A percentile compares a stretch with the other conserved stretches of the same genome.
These are phyloP conservation scores for Penicillium malachiteum DNA, from an alignment of 495 filamentous ascomycete genomes.

Conservation along the genomic window DNA sequence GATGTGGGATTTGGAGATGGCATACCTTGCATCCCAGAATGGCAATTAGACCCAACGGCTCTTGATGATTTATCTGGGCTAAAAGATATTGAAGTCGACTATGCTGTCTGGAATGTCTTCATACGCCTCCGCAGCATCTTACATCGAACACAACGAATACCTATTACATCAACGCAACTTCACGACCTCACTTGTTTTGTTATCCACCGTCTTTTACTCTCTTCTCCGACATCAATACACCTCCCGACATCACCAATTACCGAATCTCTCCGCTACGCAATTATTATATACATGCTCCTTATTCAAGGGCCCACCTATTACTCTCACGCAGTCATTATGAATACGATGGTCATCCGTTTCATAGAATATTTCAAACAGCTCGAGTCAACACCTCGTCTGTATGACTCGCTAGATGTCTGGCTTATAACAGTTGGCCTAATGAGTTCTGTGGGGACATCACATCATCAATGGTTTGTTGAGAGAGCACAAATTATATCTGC, in stretches of 20 bases:
- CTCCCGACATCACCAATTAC: slow-evolving; percentile 25
- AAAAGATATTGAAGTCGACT: slow-evolving; percentile 25
- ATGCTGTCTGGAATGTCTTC: slow-evolving; percentile 36
- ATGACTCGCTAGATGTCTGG: slow-evolving; percentile 37
- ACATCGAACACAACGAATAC: slow-evolving; percentile 18
- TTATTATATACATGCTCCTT: slow-evolving; percentile 49
- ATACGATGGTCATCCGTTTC: slow-evolving; percentile 31
- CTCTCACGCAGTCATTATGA: slow-evolving; percentile 41
- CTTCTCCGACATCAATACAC: slow-evolving; percentile 10
- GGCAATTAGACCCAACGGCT: slow-evolving; percentile 30
- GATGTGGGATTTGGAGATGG: slow-evolving; percentile 47
- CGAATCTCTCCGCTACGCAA: slow-evolving; percentile 46
- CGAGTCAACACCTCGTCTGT: slow-evolving; percentile 4
- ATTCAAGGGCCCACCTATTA: slow-evolving; percentile 53
- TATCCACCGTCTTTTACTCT: slow-evolving; percentile 44
- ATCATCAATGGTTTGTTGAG: slow-evolving; percentile 32
- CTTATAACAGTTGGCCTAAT: slow-evolving; percentile 39
- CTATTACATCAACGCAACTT: slow-evolving; percentile 37
- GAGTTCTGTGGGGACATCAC: slow-evolving; percentile 28
- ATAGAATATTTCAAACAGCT: slow-evolving; percentile 26
- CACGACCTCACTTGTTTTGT: slow-evolving; percentile 53
- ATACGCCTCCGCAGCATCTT: slow-evolving; percentile 43
- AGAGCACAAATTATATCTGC: slow-evolving; percentile 11
- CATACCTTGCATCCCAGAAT: slow-evolving; percentile 44
- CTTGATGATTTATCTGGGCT: slow-evolving; percentile 14